phyloP scores from a whole-genome alignment of 164 flowering plant genomes.

The Malania oleifera region DNA sequence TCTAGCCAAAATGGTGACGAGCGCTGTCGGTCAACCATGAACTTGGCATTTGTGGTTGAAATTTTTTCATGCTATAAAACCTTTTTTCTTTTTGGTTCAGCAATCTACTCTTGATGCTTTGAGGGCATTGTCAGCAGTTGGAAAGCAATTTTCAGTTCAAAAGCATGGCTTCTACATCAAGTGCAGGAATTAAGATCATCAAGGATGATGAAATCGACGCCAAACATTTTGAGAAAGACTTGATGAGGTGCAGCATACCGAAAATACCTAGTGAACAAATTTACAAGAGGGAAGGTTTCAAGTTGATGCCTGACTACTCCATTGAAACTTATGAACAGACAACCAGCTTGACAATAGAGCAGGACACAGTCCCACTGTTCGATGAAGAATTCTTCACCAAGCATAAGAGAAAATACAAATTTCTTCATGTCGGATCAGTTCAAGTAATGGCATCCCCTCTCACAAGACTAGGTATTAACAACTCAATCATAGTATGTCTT shows the following conservation, averaged over 20 bases:
- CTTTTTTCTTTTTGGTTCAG: too few species aligned
- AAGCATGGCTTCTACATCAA: too few species aligned
- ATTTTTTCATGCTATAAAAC: too few species aligned
- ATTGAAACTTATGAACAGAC: neutral
- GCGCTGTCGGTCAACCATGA: too few species aligned
- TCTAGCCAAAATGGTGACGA: too few species aligned
- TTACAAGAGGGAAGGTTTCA: neutral
- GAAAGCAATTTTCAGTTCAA: too few species aligned
- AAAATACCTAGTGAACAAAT: neutral
- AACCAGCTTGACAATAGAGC: neutral
- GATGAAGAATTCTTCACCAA: neutral
- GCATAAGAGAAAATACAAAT: neutral
- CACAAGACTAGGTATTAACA: neutral
- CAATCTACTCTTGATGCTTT: too few species aligned
- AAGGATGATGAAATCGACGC: too few species aligned
- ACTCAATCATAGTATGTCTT: neutral
- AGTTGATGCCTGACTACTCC: neutral
- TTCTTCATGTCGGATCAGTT: neutral
- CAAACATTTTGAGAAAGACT: too few species aligned
- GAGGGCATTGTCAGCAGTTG: too few species aligned
- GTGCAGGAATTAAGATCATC: too few species aligned
- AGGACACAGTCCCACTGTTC: neutral
- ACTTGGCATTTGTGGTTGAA: too few species aligned
- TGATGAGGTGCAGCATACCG: neutral
- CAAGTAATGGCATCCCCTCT: neutral